A percentile compares a stretch with the other conserved stretches of the same genome.
Conservation (phyloP, 768 basidiomycete genomes). For the Trametes cubensis region DNA sequence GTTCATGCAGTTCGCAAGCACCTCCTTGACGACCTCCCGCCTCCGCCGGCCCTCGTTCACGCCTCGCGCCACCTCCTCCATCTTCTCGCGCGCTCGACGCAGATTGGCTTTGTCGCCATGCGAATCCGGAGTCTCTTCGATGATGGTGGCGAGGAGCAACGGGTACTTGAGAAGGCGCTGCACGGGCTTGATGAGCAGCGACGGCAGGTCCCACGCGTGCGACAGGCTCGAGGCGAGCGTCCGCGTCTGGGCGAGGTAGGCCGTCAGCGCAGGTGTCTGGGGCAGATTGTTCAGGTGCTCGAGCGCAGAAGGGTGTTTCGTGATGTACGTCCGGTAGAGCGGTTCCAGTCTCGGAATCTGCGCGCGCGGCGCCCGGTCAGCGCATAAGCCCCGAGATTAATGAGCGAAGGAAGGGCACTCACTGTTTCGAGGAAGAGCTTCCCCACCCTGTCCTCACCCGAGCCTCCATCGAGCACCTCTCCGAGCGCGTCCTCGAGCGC, state of each 20-base stretch:
- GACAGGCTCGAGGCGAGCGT: conserved; percentile 70
- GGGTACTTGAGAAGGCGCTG: conserved; percentile 95
- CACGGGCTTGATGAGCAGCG: conserved; percentile 95
- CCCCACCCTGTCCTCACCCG: conserved; percentile 72
- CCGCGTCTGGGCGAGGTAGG: conserved; percentile 70
- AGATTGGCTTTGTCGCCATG: conserved; percentile 70
- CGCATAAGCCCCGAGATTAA: conserved; percentile 10
- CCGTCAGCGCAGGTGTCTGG: conserved; percentile 58
- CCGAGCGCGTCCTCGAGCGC: conserved; percentile 70
- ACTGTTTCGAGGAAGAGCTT: conserved; percentile 70
- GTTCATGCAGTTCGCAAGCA: conserved; percentile 47
- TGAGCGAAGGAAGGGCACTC: conserved; percentile 36
- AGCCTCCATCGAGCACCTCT: conserved; percentile 59
- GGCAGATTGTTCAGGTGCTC: conserved; percentile 59
- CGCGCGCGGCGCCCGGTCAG: conserved; percentile 12
- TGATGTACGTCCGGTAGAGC: conserved; percentile 80
- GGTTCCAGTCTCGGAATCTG: conserved; percentile 73
- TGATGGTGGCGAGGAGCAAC: conserved; percentile 76
- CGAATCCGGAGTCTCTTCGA: conserved; percentile 69
- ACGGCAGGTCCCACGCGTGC: conserved; percentile 91
- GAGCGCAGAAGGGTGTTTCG: conserved; percentile 74
- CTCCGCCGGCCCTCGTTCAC: conserved; percentile 80
- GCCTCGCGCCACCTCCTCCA: conserved; percentile 73
- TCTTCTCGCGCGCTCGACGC: conserved; percentile 51
- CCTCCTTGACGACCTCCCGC: conserved; percentile 78